Percentiles rank a stretch among this genome's conserved stretches.
These are phyloP conservation scores for Gleditsia sinensis DNA, from an alignment of 306 rosid genomes.

Conservation along the genomic window DNA sequence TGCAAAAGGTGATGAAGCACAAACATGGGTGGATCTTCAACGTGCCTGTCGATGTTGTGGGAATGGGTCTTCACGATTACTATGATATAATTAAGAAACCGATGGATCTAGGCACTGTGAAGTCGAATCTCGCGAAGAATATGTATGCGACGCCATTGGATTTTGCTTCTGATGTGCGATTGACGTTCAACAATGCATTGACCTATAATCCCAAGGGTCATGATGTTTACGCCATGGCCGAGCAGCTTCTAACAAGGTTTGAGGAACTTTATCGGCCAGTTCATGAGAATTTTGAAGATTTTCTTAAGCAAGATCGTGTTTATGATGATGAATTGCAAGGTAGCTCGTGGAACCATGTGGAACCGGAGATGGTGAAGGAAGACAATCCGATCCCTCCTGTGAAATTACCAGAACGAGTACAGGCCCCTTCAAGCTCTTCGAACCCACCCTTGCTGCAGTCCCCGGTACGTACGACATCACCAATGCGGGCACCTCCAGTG, in stretches of 20 bases:
- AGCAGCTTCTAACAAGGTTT: slow-evolving; percentile 58
- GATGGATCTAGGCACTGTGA: slow-evolving; percentile 95
- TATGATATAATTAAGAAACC: slow-evolving; percentile 75
- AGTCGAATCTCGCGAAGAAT: slow-evolving; percentile 53
- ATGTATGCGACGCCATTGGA: slow-evolving; percentile 56
- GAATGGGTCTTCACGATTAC: slow-evolving; percentile 84
- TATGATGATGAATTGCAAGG: slow-evolving; percentile 81
- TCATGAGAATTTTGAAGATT: slow-evolving; percentile 47
- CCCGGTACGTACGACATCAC: slow-evolving; percentile 67
- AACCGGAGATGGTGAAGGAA: slow-evolving; percentile 57
- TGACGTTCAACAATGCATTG: slow-evolving; percentile 82
- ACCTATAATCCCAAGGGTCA: slow-evolving; percentile 86
- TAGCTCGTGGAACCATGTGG: slow-evolving; percentile 80
- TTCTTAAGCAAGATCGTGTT: slow-evolving; percentile 35
- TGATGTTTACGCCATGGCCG: slow-evolving; percentile 63
- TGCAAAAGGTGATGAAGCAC: slow-evolving; percentile 82
- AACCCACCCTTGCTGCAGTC: slow-evolving; percentile 63
- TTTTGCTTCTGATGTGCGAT: slow-evolving; percentile 72
- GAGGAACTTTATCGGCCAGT: slow-evolving; percentile 72
- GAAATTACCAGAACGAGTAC: slow-evolving; percentile 27
- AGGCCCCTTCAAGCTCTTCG: slow-evolving; percentile 53
- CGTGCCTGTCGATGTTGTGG: slow-evolving; percentile 65
- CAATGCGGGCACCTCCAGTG: slow-evolving; percentile 56
- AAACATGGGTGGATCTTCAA: slow-evolving; percentile 76
- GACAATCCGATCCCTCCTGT: slow-evolving; percentile 33